Conservation (phyloP, 257 asterid species). For the Solanum bukasovii region DNA sequence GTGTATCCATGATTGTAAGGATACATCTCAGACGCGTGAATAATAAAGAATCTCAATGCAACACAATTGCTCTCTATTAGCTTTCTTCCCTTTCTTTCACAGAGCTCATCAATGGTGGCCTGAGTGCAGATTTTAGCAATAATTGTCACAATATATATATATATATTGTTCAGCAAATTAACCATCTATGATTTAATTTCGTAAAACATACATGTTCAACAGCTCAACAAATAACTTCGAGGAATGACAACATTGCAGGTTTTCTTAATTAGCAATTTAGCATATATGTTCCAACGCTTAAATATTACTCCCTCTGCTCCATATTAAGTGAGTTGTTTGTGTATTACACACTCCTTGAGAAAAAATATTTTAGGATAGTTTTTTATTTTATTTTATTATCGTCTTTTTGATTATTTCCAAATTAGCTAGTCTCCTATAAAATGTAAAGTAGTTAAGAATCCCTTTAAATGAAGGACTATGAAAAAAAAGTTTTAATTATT, state of each 20-base stretch:
- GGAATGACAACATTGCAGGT: neutral
- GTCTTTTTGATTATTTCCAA: neutral
- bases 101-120: too few relatives aligned
- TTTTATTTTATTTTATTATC: too few relatives aligned
- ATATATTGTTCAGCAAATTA: neutral
- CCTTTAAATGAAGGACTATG: neutral
- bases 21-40: too few relatives aligned
- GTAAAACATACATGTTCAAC: neutral
- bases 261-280: too few relatives aligned
- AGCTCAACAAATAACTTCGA: neutral
- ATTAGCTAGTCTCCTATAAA: neutral
- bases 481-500: too few relatives aligned
- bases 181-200: neutral
- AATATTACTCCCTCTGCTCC: neutral
- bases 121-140: too few relatives aligned
- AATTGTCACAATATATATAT: too few relatives aligned
- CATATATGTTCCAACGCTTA: neutral
- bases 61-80: too few relatives aligned
- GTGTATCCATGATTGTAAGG: too few relatives aligned
- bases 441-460: neutral
- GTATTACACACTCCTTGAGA: neutral
- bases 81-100: too few relatives aligned
- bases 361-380: too few relatives aligned
- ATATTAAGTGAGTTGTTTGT: neutral
- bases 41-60: too few relatives aligned